phyloP scores from a whole-genome alignment of 1,284 basidiomycete genomes.

The Sporisorium reilianum region DNA sequence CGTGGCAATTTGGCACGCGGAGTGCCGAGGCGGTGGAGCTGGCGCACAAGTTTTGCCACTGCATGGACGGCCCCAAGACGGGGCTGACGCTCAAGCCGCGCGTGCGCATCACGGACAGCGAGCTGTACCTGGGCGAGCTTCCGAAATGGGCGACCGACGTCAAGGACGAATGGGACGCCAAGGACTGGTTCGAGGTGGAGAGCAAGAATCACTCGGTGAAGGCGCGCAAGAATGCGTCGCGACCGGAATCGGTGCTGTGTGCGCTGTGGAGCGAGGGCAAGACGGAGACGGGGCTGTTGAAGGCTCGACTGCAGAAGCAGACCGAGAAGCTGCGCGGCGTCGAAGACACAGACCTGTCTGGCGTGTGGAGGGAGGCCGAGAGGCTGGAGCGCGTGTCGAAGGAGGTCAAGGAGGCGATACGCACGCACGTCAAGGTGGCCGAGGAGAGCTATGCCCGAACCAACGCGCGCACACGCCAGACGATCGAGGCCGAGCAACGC shows the following conservation, averaged over 20 bases:
- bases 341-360: conserved; percentile 36
- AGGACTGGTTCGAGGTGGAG: conserved; percentile 30
- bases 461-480: conserved; percentile 12
- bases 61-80: conserved; percentile 45
- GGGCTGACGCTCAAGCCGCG: conserved; percentile 31
- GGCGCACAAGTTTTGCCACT: conserved; percentile 48
- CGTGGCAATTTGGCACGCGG: conserved; percentile 34
- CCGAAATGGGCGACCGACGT: conserved; percentile 35
- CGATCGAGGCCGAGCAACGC: conserved; percentile 11
- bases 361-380: conserved; percentile 26
- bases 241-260: conserved; percentile 35
- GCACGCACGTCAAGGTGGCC: conserved; percentile 24
- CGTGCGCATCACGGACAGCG: conserved; percentile 32
- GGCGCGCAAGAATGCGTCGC: conserved; percentile 20
- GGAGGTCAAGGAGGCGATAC: conserved; percentile 20
- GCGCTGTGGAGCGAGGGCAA: conserved; percentile 31
- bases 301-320: conserved; percentile 14
- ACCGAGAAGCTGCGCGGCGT: conserved; percentile 16
- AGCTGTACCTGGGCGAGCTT: conserved; percentile 24
- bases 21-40: conserved; percentile 33
- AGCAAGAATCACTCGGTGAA: neutral
- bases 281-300: conserved; percentile 17
- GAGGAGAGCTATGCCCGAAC: conserved; percentile 24
- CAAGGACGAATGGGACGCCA: conserved; percentile 5
- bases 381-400: neutral